Evolutionary conservation across 2,329 filamentous ascomycete species (phyloP).

Genomic region (Phoma sp.): DNA sequence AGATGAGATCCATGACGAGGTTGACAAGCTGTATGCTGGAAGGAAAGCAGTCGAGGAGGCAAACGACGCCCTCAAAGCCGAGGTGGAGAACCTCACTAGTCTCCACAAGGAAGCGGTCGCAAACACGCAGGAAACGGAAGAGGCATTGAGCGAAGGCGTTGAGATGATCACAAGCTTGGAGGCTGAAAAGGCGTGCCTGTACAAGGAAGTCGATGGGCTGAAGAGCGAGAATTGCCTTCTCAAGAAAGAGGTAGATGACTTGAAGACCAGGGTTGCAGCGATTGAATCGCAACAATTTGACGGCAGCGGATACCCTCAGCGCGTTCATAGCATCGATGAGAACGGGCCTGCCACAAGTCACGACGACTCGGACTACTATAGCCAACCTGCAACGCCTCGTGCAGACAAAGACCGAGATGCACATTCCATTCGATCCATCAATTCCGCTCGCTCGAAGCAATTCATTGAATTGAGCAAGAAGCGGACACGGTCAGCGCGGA

Average conservation of each 20-base stretch:
- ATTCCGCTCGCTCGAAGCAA: slow-evolving; percentile 39
- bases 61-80: slow-evolving; percentile 31
- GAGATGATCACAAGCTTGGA: slow-evolving; percentile 41
- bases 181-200: slow-evolving; percentile 28
- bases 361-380: slow-evolving; percentile 48
- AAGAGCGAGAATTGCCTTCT: slow-evolving; percentile 30
- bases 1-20: slow-evolving; percentile 22
- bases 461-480: slow-evolving; percentile 37
- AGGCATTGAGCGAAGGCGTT: slow-evolving; percentile 41
- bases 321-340: slow-evolving; percentile 43
- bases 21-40: slow-evolving; percentile 22
- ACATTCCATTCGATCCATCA: slow-evolving; percentile 11
- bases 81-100: slow-evolving; percentile 31
- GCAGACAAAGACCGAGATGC: background rate
- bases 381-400: slow-evolving; percentile 41
- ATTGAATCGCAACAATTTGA: slow-evolving; percentile 26
- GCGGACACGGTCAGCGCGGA: slow-evolving; percentile 31
- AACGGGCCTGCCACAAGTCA: slow-evolving; percentile 45
- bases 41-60: slow-evolving; percentile 23
- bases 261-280: slow-evolving; percentile 27
- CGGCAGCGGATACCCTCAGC: slow-evolving; percentile 26
- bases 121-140: slow-evolving; percentile 33
- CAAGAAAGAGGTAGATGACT: slow-evolving; percentile 28
- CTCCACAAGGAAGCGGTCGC: slow-evolving; percentile 37
- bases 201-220: slow-evolving; percentile 24